These are phyloP conservation scores for Climacium dendroides DNA, from an alignment of 225 moss, liverwort and hornwort species.

Conservation along the genomic window DNA sequence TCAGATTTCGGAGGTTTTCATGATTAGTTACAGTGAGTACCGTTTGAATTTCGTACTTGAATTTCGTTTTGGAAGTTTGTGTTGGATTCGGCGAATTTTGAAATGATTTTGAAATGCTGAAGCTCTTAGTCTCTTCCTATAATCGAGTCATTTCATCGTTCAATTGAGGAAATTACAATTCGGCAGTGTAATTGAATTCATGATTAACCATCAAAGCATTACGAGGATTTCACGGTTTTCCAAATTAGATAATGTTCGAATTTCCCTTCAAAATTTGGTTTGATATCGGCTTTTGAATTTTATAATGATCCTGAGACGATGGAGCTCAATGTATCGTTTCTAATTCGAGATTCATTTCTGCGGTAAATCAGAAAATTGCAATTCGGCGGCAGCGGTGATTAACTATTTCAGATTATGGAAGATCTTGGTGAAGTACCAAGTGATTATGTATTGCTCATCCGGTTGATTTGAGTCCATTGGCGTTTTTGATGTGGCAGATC, in stretches of 20 bases:
- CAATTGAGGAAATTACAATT: background rate
- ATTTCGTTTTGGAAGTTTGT: background rate
- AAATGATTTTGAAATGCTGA: background rate
- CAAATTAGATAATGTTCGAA: background rate
- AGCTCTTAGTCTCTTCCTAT: background rate
- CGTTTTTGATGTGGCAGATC: slow-evolving; percentile 19
- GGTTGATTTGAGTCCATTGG: background rate
- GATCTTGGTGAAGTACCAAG: background rate
- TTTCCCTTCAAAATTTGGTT: background rate
- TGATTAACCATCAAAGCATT: background rate
- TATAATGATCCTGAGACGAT: background rate
- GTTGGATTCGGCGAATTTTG: background rate
- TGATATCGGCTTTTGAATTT: background rate
- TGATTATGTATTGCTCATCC: background rate
- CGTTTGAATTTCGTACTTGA: background rate
- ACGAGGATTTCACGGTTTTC: background rate
- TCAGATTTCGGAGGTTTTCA: background rate
- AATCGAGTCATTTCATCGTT: background rate
- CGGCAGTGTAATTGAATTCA: background rate
- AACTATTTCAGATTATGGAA: background rate
- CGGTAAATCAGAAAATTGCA: background rate
- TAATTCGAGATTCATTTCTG: background rate
- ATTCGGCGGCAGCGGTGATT: background rate
- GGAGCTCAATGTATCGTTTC: background rate
- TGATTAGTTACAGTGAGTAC: background rate